A percentile compares a stretch with the other conserved stretches of the same genome.
Conservation (phyloP, 192 early-diverging fungal species). For the Glomus cerebriforme region DNA sequence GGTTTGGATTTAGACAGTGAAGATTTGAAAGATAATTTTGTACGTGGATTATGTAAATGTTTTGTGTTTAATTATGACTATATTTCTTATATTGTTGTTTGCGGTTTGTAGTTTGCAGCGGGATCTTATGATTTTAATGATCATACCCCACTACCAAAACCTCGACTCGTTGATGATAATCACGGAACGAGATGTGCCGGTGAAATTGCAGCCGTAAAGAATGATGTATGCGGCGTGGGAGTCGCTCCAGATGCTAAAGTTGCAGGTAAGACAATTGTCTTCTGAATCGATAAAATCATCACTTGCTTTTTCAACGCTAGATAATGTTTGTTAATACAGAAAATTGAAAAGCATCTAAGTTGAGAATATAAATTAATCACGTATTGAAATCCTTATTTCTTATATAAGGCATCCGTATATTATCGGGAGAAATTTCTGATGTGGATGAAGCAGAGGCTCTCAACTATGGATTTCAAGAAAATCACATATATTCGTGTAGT, state of each 20-base stretch:
- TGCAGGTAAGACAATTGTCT: constrained; percentile 58
- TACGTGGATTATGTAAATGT: constrained; percentile 44
- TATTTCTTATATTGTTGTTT: neutral
- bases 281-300: too few relatives aligned
- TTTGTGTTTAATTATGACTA: neutral
- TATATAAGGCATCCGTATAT: constrained; percentile 74
- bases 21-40: constrained; percentile 88
- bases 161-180: constrained; percentile 73
- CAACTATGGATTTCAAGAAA: constrained; percentile 85
- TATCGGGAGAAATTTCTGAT: constrained; percentile 88
- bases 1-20: constrained; percentile 86
- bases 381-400: neutral
- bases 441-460: constrained; percentile 90
- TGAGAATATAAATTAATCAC: neutral
- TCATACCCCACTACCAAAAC: constrained; percentile 71
- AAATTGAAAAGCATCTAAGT: too few relatives aligned
- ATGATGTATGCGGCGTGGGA: constrained; percentile 92
- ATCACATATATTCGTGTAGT: constrained; percentile 94
- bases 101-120: constrained; percentile 55
- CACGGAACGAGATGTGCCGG: constrained; percentile 99
- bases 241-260: constrained; percentile 88
- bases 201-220: constrained; percentile 90
- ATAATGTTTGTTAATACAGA: too few relatives aligned
- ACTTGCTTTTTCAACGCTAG: too few relatives aligned
- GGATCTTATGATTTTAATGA: constrained; percentile 98